A percentile compares a stretch with the other conserved stretches of the same genome.
Evolutionary conservation across 768 basidiomycete species (phyloP).

Genomic region (Ephemerocybe angulata): DNA sequence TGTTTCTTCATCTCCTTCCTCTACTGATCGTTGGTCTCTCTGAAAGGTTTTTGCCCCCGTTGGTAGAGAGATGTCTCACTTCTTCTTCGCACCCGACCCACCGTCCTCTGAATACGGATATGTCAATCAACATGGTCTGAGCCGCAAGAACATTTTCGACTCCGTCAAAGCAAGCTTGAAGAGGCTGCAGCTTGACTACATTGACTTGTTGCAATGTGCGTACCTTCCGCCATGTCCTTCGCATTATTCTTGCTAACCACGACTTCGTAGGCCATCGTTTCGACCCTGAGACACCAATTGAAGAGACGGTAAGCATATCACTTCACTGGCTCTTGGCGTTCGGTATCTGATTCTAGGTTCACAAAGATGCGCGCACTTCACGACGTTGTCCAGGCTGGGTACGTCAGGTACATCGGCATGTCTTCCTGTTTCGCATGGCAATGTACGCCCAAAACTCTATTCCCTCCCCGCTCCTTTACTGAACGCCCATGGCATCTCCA

Average conservation of each 20-base stretch:
- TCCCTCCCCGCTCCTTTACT: background rate
- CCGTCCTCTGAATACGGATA: slow-evolving; percentile 41
- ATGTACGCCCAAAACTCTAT: slow-evolving; percentile 33
- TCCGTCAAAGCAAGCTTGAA: slow-evolving; percentile 60
- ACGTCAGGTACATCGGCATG: slow-evolving; percentile 60
- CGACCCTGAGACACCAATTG: slow-evolving; percentile 56
- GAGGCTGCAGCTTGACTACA: slow-evolving; percentile 69
- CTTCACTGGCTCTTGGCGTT: background rate
- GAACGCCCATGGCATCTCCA: background rate
- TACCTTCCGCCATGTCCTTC: slow-evolving; percentile 14
- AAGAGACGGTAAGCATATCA: slow-evolving; percentile 43
- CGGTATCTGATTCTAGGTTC: background rate
- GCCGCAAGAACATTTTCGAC: slow-evolving; percentile 65
- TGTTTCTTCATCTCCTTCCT: background rate
- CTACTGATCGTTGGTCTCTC: slow-evolving; percentile 11
- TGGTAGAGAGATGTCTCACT: slow-evolving; percentile 23
- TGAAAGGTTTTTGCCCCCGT: slow-evolving; percentile 32
- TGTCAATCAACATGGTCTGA: slow-evolving; percentile 50
- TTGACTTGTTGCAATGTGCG: slow-evolving; percentile 72
- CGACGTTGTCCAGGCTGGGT: slow-evolving; percentile 61
- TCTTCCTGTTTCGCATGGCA: slow-evolving; percentile 53
- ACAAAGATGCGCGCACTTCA: slow-evolving; percentile 62
- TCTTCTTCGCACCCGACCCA: slow-evolving; percentile 7
- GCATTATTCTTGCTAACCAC: slow-evolving; percentile 24
- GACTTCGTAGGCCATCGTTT: slow-evolving; percentile 46